Evolutionary conservation across 2,329 filamentous ascomycete species (phyloP), one percentile per base, ranked within the genome.

Genomic region (Aspergillus hiratsukae): DNA sequence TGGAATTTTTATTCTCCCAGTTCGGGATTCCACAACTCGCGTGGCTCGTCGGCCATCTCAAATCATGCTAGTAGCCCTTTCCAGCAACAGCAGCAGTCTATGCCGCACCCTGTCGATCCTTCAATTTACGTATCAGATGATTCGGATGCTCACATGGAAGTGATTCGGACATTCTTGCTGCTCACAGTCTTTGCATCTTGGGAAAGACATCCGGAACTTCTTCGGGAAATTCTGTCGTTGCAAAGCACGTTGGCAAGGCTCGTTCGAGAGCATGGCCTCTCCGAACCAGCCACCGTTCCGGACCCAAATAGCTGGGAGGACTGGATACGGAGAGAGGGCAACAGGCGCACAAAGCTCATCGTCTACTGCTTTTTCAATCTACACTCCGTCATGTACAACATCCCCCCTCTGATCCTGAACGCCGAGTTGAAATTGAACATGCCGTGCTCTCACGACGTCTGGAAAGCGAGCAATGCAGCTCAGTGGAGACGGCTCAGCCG

Each of bases 351-450:
- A 21, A 82, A 84, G 64, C 73, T 83, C 53, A 80, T 83, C 57
- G 79, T 83, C 57, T 80, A 83, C 67, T 78, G 81, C 67, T 78
- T 85, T 61, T 82, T 83, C 57, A 84, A 85, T 62, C 74, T 86
- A 1, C 83, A 85, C 59, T 83, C 80, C 35, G 83, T 86, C 53
- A 83, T 83, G 62, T 86, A 84, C 72, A 82, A 85, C 66, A 81
- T 84, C 14, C 81, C 83, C 28, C 83, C 83, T 0, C 72, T 83
- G 46, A 78, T 86, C 27, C 65, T 83, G 52, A 84, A 81, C 62
- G 75, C 76, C 31, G 81, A 85, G 66, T 66, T 85, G 51, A 78
- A 78, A 52, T 67, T 84, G 59, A 77, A 77, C 51, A 77, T 86
- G 61, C 83, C 83, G 0, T 81, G 78, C 58, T 79, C 76, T 48